These are phyloP conservation scores for Cladorrhinum samala DNA, from an alignment of 495 filamentous ascomycete genomes.

Conservation along the genomic window DNA sequence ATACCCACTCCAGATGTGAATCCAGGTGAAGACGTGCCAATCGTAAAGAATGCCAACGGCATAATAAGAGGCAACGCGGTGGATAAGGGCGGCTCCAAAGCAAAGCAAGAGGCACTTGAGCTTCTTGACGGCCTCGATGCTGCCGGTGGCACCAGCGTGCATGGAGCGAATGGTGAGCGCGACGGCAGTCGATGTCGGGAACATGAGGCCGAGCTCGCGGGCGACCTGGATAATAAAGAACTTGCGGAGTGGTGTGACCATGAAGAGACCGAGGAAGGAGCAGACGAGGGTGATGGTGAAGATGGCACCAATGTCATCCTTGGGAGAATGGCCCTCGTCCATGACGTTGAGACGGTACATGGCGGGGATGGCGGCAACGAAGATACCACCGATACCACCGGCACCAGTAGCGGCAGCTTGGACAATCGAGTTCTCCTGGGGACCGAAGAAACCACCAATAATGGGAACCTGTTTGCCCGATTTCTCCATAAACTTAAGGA, in stretches of 20 bases:
- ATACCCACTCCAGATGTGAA: constrained; percentile 56
- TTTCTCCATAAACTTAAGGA: constrained; percentile 47
- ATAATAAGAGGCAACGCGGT: constrained; percentile 56
- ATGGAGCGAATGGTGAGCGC: constrained; percentile 60
- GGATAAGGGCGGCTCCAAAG: constrained; percentile 45
- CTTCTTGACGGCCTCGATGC: constrained; percentile 51
- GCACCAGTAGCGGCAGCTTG: constrained; percentile 59
- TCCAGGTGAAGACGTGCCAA: constrained; percentile 61
- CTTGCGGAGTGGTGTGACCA: constrained; percentile 59
- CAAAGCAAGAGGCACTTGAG: constrained; percentile 48
- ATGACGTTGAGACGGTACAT: constrained; percentile 55
- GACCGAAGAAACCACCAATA: constrained; percentile 55
- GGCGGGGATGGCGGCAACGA: constrained; percentile 58
- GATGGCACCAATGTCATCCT: constrained; percentile 51
- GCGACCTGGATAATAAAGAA: constrained; percentile 65
- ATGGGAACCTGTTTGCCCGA: constrained; percentile 49
- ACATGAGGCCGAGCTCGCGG: constrained; percentile 55
- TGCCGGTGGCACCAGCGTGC: constrained; percentile 51
- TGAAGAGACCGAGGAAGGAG: constrained; percentile 64
- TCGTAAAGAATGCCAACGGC: constrained; percentile 59
- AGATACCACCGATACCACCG: constrained; percentile 57
- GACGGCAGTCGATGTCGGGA: constrained; percentile 59
- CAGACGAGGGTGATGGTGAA: constrained; percentile 56
- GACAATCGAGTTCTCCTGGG: constrained; percentile 61
- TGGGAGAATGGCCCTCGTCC: constrained; percentile 37